Evolutionary conservation across 164 flowering plant species (phyloP), one percentile per base, ranked within the genome.

Genomic region (Chloranthus sessilifolius): DNA sequence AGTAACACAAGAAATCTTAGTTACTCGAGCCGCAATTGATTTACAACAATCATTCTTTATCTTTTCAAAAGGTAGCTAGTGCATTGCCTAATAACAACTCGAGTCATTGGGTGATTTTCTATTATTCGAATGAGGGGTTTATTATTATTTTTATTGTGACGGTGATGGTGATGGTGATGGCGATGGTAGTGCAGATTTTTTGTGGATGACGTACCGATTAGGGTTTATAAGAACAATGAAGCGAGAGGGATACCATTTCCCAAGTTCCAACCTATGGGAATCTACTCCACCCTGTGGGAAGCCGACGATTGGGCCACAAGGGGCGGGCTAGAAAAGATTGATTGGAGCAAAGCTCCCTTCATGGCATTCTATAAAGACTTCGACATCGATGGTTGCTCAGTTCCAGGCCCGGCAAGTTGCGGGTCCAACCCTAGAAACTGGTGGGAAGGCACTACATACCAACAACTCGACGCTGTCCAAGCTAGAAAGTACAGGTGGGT

Each of bases 241-340:
- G 85, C 80, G 0, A 82, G 45, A 47, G 81, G 88, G 23, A 34
- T 86, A 6, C 86, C 89, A 28, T 91, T 24, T 64, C 98, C 96
- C 1, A 85, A 73, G 45, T 38, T 24, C 24, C 95, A 91, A 30
- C 83, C 98, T 3, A 91, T 91, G 98, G 88, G 89, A 27, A 63
- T 91, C 10, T 88, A 54, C 61, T 91, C 98, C 1, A 88, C 89
- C 0, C 45, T 91, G 15, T 91, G 98, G 98, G 92, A 91, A 60
- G 98, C 98, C 1, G 98, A 91, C 28, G 83, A 88, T 24, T 91
- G 98, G 98, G 98, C 98, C 0, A 91, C 98, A 4, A 74, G 96
- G 24, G 98, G 96, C 1, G 98, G 98, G 19, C 48, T 85, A 0
- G 96, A 91, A 69, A 92, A 92, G 59, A 92, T 84, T 7, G 70